phyloP scores from a whole-genome alignment of 345 rosid genomes.

The Viola odorata region DNA sequence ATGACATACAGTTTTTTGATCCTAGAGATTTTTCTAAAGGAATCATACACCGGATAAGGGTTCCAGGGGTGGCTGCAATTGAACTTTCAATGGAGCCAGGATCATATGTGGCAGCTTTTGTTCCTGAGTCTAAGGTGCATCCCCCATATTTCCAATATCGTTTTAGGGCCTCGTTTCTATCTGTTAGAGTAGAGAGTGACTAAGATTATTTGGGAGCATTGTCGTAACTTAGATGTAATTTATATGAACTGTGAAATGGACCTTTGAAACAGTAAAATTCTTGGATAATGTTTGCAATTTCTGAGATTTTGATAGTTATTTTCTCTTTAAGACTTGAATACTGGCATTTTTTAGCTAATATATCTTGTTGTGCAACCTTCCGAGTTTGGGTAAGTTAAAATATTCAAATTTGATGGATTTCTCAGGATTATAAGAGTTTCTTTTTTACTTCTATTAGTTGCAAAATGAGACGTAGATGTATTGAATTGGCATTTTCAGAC shows the following conservation, averaged over 20 bases:
- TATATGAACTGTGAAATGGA: not conserved
- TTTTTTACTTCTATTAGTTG: too few species aligned
- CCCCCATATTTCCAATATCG: conserved; percentile 2
- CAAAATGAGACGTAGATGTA: too few species aligned
- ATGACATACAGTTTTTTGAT: conserved; percentile 87
- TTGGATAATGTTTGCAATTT: not conserved
- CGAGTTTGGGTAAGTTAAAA: too few species aligned
- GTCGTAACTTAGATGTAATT: not conserved
- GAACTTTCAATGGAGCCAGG: conserved; percentile 84
- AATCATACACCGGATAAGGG: conserved; percentile 49
- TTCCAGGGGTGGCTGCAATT: conserved; percentile 68
- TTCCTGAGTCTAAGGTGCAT: conserved; percentile 88
- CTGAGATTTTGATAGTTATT: not conserved
- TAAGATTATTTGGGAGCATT: not conserved
- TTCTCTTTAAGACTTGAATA: not conserved
- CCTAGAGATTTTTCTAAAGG: conserved; percentile 80
- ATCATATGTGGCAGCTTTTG: conserved; percentile 77
- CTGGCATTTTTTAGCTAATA: not conserved
- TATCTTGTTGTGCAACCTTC: too few species aligned
- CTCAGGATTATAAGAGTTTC: too few species aligned
- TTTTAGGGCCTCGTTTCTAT: not conserved
- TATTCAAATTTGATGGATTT: too few species aligned
- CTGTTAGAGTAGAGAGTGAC: not conserved
- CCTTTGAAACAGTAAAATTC: too few species aligned
- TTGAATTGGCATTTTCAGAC: too few species aligned